phyloP scores from a whole-genome alignment of 2,329 filamentous ascomycete species.

The Ceratocystis alfenasii region DNA sequence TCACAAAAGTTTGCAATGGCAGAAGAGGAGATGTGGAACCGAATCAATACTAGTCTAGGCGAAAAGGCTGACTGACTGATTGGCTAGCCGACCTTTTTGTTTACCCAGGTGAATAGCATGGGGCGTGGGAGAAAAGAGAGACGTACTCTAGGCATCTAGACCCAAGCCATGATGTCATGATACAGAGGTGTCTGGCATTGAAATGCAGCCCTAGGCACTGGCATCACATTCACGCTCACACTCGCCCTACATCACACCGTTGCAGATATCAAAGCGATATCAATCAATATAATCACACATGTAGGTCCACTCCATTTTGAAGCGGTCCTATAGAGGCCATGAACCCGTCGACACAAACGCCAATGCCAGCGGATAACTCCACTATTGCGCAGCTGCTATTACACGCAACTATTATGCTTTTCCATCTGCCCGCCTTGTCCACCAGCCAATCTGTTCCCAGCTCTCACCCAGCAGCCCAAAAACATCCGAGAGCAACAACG shows the following conservation, averaged over 20 bases:
- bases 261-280: no score
- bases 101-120: no score
- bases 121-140: neutral
- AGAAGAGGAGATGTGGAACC: conserved; percentile 49
- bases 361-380: neutral
- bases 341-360: no score
- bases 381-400: neutral
- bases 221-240: neutral
- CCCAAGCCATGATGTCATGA: conserved; percentile 2
- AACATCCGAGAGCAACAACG: no score
- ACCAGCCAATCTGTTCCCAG: neutral
- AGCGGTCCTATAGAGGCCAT: no score
- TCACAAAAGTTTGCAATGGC: conserved; percentile 46
- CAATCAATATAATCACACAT: neutral
- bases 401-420: neutral
- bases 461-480: conserved; percentile 7
- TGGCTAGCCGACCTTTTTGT: neutral
- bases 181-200: neutral
- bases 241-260: neutral
- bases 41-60: conserved; percentile 1
- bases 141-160: neutral
- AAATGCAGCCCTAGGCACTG: neutral
- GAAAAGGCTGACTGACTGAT: neutral
- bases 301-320: neutral
- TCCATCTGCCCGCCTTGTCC: neutral